Base-by-base conservation (phyloP, 2,329 filamentous ascomycete species). In the Leptographium radiaticola region DNA sequence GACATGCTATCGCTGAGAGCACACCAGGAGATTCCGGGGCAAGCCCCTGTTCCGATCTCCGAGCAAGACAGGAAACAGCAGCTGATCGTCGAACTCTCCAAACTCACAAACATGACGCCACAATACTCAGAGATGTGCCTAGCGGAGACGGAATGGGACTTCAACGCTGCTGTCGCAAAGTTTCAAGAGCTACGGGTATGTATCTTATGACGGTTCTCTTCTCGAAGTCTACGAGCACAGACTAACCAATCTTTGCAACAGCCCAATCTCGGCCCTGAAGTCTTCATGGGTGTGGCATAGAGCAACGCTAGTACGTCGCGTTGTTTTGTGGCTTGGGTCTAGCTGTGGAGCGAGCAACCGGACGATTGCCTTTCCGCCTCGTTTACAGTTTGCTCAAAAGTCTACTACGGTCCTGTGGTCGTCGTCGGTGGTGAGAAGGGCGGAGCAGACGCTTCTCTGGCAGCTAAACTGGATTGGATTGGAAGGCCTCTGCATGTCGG, bases 61-160 rank as follows among this genome's bases (percentile, higher is more conserved):
- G 57, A 60, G 30, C 61, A 55, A n/a, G 56, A 75, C 39, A 70
- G 78, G 46, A 79, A 86, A 59, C 79, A 86, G 61, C 79, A 84
- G 58, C 81, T 89, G 70, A 74, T 95, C 64, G 72, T 81, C 20
- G 83, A 93, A 64, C 76, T 96, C 52, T 84, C 81, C 59, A 81
- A 81, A 59, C 81, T 81, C 62, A 95, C 90, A 1, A 81, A 83
- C 55, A 89, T 98, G 82, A 93, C 81, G 10, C 69, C 83, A 11
- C 75, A 86, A 55, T 95, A 86, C 65, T 86, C 89, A 1, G 79
- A 84, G 60, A 79, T 94, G 74, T 96, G 91, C 62, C 74, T 97
- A 16, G 76, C 80, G 3, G 82, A 89, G 56, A 87, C 84, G 54
- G 79, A 76, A 40, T 97, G 89, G 89, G 80, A 94, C 65, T 80